phyloP scores from a whole-genome alignment of 1,284 basidiomycete species.

The Abortiporus biennis region DNA sequence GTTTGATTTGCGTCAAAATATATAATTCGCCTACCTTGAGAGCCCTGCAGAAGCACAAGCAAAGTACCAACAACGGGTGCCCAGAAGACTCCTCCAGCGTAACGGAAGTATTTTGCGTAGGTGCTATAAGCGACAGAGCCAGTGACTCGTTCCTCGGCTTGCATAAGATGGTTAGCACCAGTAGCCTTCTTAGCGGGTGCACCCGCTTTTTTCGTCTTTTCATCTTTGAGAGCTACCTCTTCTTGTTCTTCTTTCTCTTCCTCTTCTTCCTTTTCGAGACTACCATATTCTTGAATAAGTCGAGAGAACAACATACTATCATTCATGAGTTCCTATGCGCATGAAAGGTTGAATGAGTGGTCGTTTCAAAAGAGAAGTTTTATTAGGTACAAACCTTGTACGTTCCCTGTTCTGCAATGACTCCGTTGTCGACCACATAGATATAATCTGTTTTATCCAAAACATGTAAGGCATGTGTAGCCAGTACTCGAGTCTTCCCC shows the following conservation, averaged over 20 bases:
- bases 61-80: conserved; percentile 30
- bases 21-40: conserved; percentile 19
- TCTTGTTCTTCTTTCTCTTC: conserved; percentile 16
- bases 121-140: conserved; percentile 26
- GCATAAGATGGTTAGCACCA: conserved; percentile 23
- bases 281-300: conserved; percentile 60
- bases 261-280: conserved; percentile 28
- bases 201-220: conserved; percentile 8
- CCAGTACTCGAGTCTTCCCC: conserved; percentile 64
- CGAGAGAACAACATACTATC: conserved; percentile 48
- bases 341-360: neutral
- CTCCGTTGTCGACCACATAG: conserved; percentile 69
- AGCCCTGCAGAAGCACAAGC: conserved; percentile 21
- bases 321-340: conserved; percentile 41
- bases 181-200: conserved; percentile 8
- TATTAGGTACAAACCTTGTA: conserved; percentile 43
- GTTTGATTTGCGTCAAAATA: neutral
- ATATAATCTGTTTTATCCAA: conserved; percentile 63
- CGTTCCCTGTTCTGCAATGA: conserved; percentile 58
- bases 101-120: conserved; percentile 33
- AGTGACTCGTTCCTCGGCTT: conserved; percentile 29
- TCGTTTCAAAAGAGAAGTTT: neutral
- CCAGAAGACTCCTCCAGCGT: conserved; percentile 42
- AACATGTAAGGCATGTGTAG: conserved; percentile 74
- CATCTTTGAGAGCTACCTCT: neutral